Evolutionary conservation across 176 grass and related monocot species (phyloP), one percentile per base, ranked within the genome.

Genomic region (Eragrostis curvula): DNA sequence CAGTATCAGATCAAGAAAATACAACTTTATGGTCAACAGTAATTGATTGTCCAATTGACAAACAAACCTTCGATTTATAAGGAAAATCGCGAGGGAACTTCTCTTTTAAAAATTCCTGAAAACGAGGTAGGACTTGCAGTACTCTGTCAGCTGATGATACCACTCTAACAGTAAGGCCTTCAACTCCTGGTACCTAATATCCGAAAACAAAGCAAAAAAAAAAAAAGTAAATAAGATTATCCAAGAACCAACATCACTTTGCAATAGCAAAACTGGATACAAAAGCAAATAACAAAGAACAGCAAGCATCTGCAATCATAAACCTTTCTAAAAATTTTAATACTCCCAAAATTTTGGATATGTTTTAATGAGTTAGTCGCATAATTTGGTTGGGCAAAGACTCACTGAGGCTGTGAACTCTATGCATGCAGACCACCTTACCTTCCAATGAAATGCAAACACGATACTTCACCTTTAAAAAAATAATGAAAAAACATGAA

Each of bases 31-130:
- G 16, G 12, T 65, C 11, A 72, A 89, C 30, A 61, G 13, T 85
- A 58, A 56, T 53, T 23, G 48, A 43, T 62, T 14, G 23, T 44
- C 4, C 3, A 65, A 60, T 27, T 68, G 27, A 98, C 88, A 5
- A 70, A 60, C 40, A 69, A 36, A 98, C 92, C 96, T 98, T 98
- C 23, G 96, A 98, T 86, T 91, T 98, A 85, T 95, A 98, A 12
- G 92, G 92, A 83, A 98, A 95, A 80, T 93, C 65, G 28, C 48
- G 71, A 65, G 96, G 92, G 85, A 93, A 98, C 64, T 88, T 89
- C 89, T 91, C 90, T 59, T 93, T 87, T 56, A 98, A 89, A 81
- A 95, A 82, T 9, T 95, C 87, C 57, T 59, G 66, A 86, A 98
- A 93, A 69, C 61, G 84, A 83, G 81, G 88, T 76, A 84, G 84